phyloP scores from a whole-genome alignment of 441 rosid species.

The Erodium trifolium region DNA sequence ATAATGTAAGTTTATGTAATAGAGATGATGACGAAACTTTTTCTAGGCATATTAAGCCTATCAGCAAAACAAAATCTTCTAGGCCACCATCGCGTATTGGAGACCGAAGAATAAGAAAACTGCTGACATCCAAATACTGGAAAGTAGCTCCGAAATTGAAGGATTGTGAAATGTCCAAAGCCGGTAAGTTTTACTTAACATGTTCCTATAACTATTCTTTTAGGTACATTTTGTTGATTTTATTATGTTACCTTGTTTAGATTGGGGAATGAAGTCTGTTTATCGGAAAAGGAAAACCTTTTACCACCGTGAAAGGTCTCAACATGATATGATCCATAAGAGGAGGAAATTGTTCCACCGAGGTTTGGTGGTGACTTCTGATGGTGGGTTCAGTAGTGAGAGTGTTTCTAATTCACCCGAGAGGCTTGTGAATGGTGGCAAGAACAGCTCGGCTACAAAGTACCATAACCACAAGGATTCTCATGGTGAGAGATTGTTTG shows the following conservation, averaged over 20 bases:
- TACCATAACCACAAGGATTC: slow-evolving; percentile 26
- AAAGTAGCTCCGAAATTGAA: slow-evolving; percentile 40
- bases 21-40: slow-evolving; percentile 58
- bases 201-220: background rate
- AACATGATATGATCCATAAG: slow-evolving; percentile 28
- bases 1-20: slow-evolving; percentile 42
- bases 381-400: slow-evolving; percentile 47
- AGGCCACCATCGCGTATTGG: slow-evolving; percentile 40
- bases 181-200: slow-evolving; percentile 33
- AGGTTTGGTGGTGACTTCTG: slow-evolving; percentile 44
- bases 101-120: slow-evolving; percentile 44
- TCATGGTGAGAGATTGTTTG: slow-evolving; percentile 24
- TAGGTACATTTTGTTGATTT: background rate
- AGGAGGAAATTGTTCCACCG: slow-evolving; percentile 38
- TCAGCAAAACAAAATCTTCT: slow-evolving; percentile 39
- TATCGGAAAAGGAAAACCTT: slow-evolving; percentile 38
- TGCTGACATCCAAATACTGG: slow-evolving; percentile 51
- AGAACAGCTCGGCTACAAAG: background rate
- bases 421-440: slow-evolving; percentile 24
- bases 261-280: slow-evolving; percentile 35
- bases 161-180: slow-evolving; percentile 37
- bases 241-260: slow-evolving; percentile 19
- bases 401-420: slow-evolving; percentile 58
- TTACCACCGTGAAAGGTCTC: slow-evolving; percentile 21
- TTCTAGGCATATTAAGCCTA: slow-evolving; percentile 36